These are phyloP conservation scores for Yarrowia hollandica DNA, from an alignment of 805 yeast genomes.

Conservation along the genomic window DNA sequence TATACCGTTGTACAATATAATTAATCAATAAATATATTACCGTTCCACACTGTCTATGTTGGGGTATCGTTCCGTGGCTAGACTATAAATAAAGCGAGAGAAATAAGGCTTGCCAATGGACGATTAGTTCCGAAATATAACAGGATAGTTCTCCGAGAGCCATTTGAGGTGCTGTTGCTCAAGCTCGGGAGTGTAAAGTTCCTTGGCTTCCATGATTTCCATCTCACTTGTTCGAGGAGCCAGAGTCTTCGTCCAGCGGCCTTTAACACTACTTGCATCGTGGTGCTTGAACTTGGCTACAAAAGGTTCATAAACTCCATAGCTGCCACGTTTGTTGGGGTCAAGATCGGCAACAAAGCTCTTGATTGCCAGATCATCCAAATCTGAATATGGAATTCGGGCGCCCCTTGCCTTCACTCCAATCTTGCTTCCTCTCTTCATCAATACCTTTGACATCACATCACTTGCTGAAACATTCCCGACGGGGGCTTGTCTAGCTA, in stretches of 20 bases:
- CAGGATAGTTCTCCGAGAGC: neutral
- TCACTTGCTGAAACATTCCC: neutral
- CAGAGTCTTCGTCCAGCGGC: conserved; percentile 10
- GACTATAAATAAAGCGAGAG: too few relatives aligned
- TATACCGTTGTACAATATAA: too few relatives aligned
- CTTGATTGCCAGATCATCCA: conserved; percentile 7
- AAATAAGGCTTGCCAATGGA: too few relatives aligned
- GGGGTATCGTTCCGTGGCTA: too few relatives aligned
- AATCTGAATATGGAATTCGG: conserved; percentile 3
- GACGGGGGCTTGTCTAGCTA: neutral
- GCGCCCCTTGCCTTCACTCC: too few relatives aligned
- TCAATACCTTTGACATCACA: neutral
- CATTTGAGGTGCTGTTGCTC: neutral
- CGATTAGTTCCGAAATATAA: too few relatives aligned
- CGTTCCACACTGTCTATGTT: too few relatives aligned
- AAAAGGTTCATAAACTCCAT: neutral
- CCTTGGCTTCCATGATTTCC: conserved; percentile 7
- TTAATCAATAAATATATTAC: neutral
- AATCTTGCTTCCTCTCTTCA: too few relatives aligned
- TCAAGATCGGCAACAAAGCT: neutral
- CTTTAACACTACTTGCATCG: conserved; percentile 9
- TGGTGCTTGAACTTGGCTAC: neutral
- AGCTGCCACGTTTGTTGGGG: neutral
- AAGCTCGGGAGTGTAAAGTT: neutral
- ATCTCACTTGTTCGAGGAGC: neutral